Conservation (phyloP, 495 filamentous ascomycete species). For the Terfezia boudieri region DNA sequence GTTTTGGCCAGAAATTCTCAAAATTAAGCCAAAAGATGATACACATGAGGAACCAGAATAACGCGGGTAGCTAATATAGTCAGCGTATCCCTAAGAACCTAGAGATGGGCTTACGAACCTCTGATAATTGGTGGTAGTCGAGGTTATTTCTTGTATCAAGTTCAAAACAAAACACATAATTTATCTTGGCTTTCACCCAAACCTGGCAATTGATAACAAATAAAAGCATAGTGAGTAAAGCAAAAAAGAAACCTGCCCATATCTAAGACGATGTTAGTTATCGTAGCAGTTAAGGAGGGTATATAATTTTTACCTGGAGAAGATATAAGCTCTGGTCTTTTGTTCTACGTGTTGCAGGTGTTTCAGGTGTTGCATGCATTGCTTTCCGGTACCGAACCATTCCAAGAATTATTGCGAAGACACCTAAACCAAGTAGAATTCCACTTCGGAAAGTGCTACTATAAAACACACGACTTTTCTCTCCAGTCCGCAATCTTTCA, state of each 20-base stretch:
- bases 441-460: constrained; percentile 61
- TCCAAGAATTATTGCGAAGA: constrained; percentile 52
- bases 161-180: constrained; percentile 92
- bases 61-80: constrained; percentile 8
- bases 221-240: constrained; percentile 12
- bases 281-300: no score
- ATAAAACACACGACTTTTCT: constrained; percentile 41
- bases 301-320: constrained; percentile 17
- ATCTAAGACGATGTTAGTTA: constrained; percentile 1
- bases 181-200: constrained; percentile 67
- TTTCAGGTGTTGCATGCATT: no score
- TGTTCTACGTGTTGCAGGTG: no score
- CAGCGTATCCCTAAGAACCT: not conserved
- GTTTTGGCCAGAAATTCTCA: constrained; percentile 28
- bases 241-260: constrained; percentile 16
- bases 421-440: constrained; percentile 49
- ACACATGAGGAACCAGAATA: constrained; percentile 33
- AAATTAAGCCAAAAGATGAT: constrained; percentile 79
- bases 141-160: constrained; percentile 67
- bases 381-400: constrained; percentile 39
- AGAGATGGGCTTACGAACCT: constrained; percentile 1
- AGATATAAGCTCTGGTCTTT: constrained; percentile 31
- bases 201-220: constrained; percentile 44
- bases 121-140: constrained; percentile 60
- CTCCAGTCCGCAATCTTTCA: constrained; percentile 54